A percentile compares a stretch with the other conserved stretches of the same genome.
These are phyloP conservation scores for Echium plantagineum DNA, from an alignment of 257 asterid genomes.

Conservation along the genomic window DNA sequence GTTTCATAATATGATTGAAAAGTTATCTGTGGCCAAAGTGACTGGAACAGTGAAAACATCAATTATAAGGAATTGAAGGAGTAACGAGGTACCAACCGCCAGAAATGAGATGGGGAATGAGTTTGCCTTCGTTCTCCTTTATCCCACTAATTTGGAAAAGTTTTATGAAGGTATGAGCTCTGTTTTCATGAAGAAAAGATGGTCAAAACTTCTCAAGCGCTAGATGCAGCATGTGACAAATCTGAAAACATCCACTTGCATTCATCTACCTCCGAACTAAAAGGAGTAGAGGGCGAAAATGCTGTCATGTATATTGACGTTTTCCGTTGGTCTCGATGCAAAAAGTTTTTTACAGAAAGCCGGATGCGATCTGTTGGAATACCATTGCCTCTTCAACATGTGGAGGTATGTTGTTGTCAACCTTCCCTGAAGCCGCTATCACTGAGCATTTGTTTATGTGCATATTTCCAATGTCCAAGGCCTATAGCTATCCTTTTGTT, in stretches of 20 bases:
- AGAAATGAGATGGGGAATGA: not conserved
- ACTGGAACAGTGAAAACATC: too few species aligned
- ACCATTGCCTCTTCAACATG: constrained; percentile 67
- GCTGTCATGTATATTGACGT: constrained; percentile 33
- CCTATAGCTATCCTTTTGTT: too few species aligned
- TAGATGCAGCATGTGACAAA: constrained; percentile 53
- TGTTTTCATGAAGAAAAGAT: constrained; percentile 70
- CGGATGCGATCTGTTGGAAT: constrained; percentile 58
- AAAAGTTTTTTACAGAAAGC: constrained; percentile 64
- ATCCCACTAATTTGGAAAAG: constrained; percentile 11
- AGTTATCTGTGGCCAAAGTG: too few species aligned
- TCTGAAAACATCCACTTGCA: constrained; percentile 27
- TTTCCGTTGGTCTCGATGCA: constrained; percentile 80
- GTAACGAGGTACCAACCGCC: not conserved
- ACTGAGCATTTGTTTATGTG: too few species aligned
- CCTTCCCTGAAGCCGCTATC: too few species aligned
- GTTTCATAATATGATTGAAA: too few species aligned
- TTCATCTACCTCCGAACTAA: constrained; percentile 44
- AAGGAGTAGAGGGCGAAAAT: constrained; percentile 43
- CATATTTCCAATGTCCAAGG: too few species aligned
- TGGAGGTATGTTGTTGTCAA: constrained; percentile 46
- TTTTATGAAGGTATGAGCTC: constrained; percentile 73
- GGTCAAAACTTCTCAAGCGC: constrained; percentile 39
- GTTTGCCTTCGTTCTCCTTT: constrained; percentile 4
- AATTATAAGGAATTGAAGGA: too few species aligned